These are phyloP conservation scores for Termitomyces bulborhizus DNA, from an alignment of 768 basidiomycete species.

Conservation along the genomic window DNA sequence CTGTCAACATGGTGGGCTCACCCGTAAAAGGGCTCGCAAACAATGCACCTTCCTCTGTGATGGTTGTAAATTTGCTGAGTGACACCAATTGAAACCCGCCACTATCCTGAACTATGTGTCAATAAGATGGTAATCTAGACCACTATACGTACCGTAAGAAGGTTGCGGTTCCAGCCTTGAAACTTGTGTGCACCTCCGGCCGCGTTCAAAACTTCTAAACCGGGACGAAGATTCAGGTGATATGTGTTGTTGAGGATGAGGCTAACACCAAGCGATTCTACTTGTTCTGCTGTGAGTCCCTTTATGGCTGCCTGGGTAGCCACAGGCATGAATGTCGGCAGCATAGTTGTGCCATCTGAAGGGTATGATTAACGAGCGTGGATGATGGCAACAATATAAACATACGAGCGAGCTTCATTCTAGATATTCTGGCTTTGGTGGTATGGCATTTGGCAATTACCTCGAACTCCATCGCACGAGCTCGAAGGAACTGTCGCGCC, in stretches of 20 bases:
- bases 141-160: conserved; percentile 56
- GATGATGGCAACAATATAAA: conserved; percentile 10
- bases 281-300: conserved; percentile 81
- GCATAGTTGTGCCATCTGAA: conserved; percentile 71
- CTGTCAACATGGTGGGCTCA: conserved; percentile 83
- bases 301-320: conserved; percentile 92
- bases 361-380: neutral
- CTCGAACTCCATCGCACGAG: conserved; percentile 67
- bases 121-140: neutral
- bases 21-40: conserved; percentile 85
- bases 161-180: conserved; percentile 82
- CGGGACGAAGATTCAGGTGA: conserved; percentile 83
- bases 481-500: conserved; percentile 10
- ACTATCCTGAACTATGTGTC: conserved; percentile 54
- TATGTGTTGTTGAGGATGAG: conserved; percentile 89
- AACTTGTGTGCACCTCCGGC: conserved; percentile 87
- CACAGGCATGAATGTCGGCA: conserved; percentile 93
- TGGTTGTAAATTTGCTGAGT: conserved; percentile 74
- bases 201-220: conserved; percentile 62
- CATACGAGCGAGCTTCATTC: conserved; percentile 79
- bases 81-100: conserved; percentile 89
- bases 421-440: conserved; percentile 78
- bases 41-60: conserved; percentile 85
- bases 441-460: conserved; percentile 76
- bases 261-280: conserved; percentile 74